Evolutionary conservation across 164 flowering plant genomes (phyloP).

Genomic region (Berberis vulgaris): DNA sequence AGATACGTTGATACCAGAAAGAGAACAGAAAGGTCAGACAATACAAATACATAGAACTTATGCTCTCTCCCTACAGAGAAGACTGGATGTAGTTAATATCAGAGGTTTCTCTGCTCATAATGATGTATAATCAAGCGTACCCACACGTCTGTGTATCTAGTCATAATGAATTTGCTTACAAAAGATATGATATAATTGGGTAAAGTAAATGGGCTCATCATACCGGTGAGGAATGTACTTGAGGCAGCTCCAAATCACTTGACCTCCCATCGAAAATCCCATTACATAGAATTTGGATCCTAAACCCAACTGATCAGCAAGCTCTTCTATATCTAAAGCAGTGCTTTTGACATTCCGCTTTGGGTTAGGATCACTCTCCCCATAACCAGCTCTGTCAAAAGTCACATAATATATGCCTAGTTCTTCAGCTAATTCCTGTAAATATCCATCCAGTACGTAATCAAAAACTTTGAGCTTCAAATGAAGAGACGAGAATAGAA

Average conservation of each 20-base stretch:
- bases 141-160: not conserved
- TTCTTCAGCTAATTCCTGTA: conserved; percentile 43
- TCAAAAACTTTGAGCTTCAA: not conserved
- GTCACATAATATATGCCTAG: conserved; percentile 46
- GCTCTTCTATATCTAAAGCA: conserved; percentile 62
- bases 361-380: conserved; percentile 71
- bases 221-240: conserved; percentile 69
- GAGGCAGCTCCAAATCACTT: conserved; percentile 48
- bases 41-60: too few species aligned
- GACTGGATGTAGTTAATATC: too few species aligned
- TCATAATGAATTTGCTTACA: not conserved
- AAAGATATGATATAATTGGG: not conserved
- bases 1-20: not conserved
- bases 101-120: not conserved
- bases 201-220: not conserved
- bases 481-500: not conserved
- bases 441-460: not conserved
- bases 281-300: conserved; percentile 53
- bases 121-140: not conserved
- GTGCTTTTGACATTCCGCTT: conserved; percentile 42
- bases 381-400: conserved; percentile 70
- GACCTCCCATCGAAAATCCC: conserved; percentile 61
- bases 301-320: conserved; percentile 53
- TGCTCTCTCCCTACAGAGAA: too few species aligned
- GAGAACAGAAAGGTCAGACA: too few species aligned